Base-by-base conservation (phyloP, 2,329 filamentous ascomycete genomes). In the Talaromyces sp. region DNA sequence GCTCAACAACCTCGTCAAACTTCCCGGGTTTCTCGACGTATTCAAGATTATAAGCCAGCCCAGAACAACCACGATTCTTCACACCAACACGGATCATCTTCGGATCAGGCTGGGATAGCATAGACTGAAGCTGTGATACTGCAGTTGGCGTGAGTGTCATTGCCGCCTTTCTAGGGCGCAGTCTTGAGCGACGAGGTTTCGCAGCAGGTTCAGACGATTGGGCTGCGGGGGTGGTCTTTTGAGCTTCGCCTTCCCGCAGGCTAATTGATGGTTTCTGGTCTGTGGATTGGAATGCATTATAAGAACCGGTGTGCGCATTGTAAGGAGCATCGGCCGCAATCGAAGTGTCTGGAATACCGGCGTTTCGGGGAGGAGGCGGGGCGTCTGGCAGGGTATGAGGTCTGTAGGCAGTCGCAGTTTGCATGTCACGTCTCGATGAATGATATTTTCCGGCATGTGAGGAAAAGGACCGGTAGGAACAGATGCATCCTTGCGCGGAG, bases 81-180 rank as follows among this genome's bases (percentile, higher is more conserved):
- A 98, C 95, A 13, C 95, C 93, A 5, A 99, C 91, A 72, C 95
- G 89, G 77, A 99, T 97, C 69, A 97, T 84, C 80, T 97, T 96
- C 1, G 93, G 93, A 29, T 95, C 88, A 0, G 95, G 95, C 72
- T 93, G 89, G 67, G 93, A 87, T 6, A 97, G 85, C 43, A 99
- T 80, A 19, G 85, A 84, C 65, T 87, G 87, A 38, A 99, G 83
- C 72, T 96, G 93, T 56, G 88, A 83, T 2, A 97, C 89, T 0
- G 95, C 95, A 1, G 88, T 81, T 0, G 91, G 86, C 0, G 93
- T 93, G 27, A 99, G 84, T 70, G 87, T 92, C 83, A 99, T 94
- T 1, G 94, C 92, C 0, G 95, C 93, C 81, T 98, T 98, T 65
- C 93, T 88, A 13, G 94, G 86, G 43, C 89, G 86, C 36, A 96